phyloP scores from a whole-genome alignment of 441 rosid genomes.

The Corymbia citriodora region DNA sequence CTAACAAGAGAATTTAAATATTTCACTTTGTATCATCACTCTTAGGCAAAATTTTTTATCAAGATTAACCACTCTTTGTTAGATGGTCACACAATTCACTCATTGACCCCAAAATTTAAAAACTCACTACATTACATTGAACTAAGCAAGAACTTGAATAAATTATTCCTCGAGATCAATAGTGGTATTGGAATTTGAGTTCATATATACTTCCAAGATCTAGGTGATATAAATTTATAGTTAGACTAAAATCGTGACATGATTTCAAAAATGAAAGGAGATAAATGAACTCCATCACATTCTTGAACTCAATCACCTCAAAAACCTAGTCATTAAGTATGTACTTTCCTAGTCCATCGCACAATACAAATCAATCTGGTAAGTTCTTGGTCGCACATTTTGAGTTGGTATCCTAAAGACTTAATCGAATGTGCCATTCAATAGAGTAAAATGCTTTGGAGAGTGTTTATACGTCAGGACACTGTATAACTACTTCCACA shows the following conservation, averaged over 20 bases:
- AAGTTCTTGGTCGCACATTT: not conserved
- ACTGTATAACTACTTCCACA: too few species aligned
- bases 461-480: not conserved
- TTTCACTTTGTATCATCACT: not conserved
- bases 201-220: not conserved
- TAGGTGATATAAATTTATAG: too few species aligned
- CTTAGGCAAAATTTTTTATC: rapidly evolving
- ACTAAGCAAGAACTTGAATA: not conserved
- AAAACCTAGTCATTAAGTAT: not conserved
- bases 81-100: not conserved
- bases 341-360: not conserved
- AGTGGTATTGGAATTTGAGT: too few species aligned
- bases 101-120: not conserved
- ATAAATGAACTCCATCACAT: too few species aligned
- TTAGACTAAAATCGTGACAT: not conserved
- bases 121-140: not conserved
- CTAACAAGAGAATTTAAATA: not conserved
- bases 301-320: not conserved
- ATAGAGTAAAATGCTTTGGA: not conserved
- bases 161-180: not conserved
- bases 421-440: not conserved
- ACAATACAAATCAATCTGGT: not conserved
- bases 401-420: not conserved
- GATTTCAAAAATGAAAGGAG: not conserved
- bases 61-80: not conserved